Base-by-base conservation (phyloP, 2,329 filamentous ascomycete genomes). In the Leptographium galeiforme region DNA sequence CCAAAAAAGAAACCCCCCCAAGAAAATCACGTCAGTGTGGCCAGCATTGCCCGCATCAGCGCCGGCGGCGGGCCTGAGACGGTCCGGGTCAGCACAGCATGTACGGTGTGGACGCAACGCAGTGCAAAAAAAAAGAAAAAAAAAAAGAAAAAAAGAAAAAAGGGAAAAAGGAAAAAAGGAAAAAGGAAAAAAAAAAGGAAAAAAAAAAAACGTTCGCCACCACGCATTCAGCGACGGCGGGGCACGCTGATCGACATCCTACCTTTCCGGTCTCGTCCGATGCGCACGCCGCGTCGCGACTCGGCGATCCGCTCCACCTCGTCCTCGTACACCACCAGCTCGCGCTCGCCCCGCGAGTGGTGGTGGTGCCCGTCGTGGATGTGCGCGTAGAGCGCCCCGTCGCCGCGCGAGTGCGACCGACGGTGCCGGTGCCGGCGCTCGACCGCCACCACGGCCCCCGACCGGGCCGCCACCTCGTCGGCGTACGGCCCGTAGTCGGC, bases 181-280 rank as follows among this genome's bases (percentile, higher is more conserved):
- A n/a, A n/a, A n/a, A n/a, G n/a, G n/a, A n/a, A n/a, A n/a, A n/a
- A n/a, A n/a, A n/a, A n/a, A n/a, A n/a, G n/a, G n/a, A n/a, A n/a
- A n/a, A n/a, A n/a, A n/a, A n/a, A n/a, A n/a, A n/a, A n/a, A n/a
- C n/a, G 25, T 25, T 25, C 39, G 12, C 39, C 39, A 2, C 7
- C 39, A 41, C 34, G 14, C 39, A 3, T n/a, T 70, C 53, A 77
- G 70, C 73, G 79, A 69, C 81, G 77, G 72, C 82, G 81, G 64
- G 85, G 86, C 69, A 87, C 79, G 73, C 85, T 87, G 72, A 90
- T 82, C 75, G 83, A 81, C 81, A 93, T 83, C 86, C 84, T 93
- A 94, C 90, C 89, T 89, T 87, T 93, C 76, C 85, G 85, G 72
- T 96, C 89, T 75, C 86, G 89, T 71, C 89, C 86, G 62, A 95